Percentiles rank a stretch among this genome's conserved stretches.
Evolutionary conservation across 371 early-diverging fungal genomes (phyloP).

Genomic region (Haplosporangium sp.): DNA sequence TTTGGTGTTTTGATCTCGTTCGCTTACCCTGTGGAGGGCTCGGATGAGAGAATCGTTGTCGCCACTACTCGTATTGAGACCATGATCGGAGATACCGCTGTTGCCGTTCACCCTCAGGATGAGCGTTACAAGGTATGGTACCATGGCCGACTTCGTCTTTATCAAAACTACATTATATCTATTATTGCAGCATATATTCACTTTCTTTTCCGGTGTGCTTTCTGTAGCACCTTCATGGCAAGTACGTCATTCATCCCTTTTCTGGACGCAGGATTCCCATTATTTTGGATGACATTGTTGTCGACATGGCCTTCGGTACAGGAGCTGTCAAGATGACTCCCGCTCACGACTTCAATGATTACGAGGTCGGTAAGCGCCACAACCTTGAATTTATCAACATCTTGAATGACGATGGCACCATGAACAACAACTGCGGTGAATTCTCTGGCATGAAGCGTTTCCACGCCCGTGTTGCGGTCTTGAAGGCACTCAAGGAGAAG

Average conservation of each 20-base stretch:
- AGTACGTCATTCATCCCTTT: conserved; percentile 97
- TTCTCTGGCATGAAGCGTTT: conserved; percentile 95
- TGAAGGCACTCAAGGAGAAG: conserved; percentile 88
- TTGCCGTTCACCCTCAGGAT: conserved; percentile 94
- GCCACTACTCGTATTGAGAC: conserved; percentile 99
- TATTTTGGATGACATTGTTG: conserved; percentile 91
- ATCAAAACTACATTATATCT: too few species aligned
- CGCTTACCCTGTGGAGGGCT: conserved; percentile 88
- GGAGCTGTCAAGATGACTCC: conserved; percentile 99
- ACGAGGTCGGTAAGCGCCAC: conserved; percentile 96
- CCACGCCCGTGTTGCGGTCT: conserved; percentile 93
- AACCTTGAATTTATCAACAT: conserved; percentile 94
- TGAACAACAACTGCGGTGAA: conserved; percentile 90
- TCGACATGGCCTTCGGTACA: conserved; percentile 97
- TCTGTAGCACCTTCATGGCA: conserved; percentile 86
- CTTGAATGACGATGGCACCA: conserved; percentile 96
- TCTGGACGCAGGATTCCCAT: conserved; percentile 91
- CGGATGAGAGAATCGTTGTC: conserved; percentile 91
- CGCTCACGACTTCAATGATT: conserved; percentile 99
- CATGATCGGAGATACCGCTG: conserved; percentile 98
- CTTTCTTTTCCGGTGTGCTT: background rate
- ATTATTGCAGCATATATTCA: background rate
- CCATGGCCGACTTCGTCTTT: too few species aligned
- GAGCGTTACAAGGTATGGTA: conserved; percentile 71
- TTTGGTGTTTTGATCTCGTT: conserved; percentile 98